These are phyloP conservation scores for Pseudogymnoascus sp. DNA, from an alignment of 2,329 filamentous ascomycete species.

Conservation along the genomic window DNA sequence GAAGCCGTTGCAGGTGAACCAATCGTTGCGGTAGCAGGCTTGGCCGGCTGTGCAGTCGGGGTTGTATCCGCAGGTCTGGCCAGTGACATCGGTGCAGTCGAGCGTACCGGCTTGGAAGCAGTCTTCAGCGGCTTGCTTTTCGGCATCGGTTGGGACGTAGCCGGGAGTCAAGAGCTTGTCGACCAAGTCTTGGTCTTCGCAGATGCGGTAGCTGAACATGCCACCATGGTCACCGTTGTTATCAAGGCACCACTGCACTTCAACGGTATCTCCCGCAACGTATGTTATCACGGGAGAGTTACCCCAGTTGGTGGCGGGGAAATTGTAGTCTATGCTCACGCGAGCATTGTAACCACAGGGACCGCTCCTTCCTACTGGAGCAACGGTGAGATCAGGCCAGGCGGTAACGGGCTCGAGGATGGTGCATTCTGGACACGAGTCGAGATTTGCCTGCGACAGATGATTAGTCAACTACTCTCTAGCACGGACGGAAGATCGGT, in stretches of 20 bases:
- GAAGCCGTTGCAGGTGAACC: conserved; percentile 46
- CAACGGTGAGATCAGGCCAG: conserved; percentile 41
- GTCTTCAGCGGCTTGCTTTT: conserved; percentile 45
- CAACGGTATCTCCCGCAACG: conserved; percentile 35
- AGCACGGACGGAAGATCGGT: not conserved
- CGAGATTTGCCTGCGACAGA: conserved; percentile 33
- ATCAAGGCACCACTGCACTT: conserved; percentile 48
- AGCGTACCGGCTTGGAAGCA: conserved; percentile 43
- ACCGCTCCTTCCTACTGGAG: conserved; percentile 39
- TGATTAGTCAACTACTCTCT: not conserved
- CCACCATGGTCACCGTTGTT: conserved; percentile 48
- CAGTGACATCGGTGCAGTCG: conserved; percentile 40
- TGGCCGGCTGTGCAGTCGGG: conserved; percentile 38
- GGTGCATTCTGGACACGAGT: conserved; percentile 46
- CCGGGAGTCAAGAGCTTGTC: conserved; percentile 40
- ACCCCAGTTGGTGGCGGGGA: conserved; percentile 21
- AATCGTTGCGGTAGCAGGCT: conserved; percentile 42
- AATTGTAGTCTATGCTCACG: conserved; percentile 37
- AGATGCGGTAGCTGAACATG: conserved; percentile 48
- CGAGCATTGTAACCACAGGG: conserved; percentile 47
- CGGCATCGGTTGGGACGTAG: conserved; percentile 41
- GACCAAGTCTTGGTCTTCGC: conserved; percentile 41
- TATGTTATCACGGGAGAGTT: conserved; percentile 39
- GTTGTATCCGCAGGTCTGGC: conserved; percentile 40
- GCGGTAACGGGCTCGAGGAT: conserved; percentile 44